Base-by-base conservation (phyloP, 345 rosid genomes). In the Aurinia saxatilis region DNA sequence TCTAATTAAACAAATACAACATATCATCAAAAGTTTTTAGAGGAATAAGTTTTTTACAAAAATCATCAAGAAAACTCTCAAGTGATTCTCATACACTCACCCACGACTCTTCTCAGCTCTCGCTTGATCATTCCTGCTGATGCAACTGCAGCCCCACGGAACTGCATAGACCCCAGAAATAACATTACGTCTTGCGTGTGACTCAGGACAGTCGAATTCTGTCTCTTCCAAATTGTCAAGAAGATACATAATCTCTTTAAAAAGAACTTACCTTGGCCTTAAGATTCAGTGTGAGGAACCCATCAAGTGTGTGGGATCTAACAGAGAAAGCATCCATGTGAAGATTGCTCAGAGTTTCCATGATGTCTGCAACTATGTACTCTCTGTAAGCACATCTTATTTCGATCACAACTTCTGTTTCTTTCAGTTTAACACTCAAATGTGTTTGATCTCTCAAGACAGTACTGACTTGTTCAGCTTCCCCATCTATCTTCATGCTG, bases 291-390 rank as follows among this genome's bases (percentile, higher is more conserved):
- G 64, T 55, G 66, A 91, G 82, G 50, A 77, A 17, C 21, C 90
- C 92, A 59, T 83, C 77, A 13, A 74, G 76, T n/a, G 84, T 84
- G 5, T 84, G 80, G 10, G 96, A 83, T 69, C 78, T 85, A 16
- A 88, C 78, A 10, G 83, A 77, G 77, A 77, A 68, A 41, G 81
- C 83, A 55, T 89, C 96, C 79, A 84, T 68, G 74, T 84, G 84
- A 69, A 87, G 79, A 52, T 80, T 81, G 79, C 79, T 83, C 14
- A 81, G 72, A 50, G 86, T 81, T 73, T 89, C 95, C 88, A 92
- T 83, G 72, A 89, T 72, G 57, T 92, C 93, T 12, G 80, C 81
- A 75, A 89, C 57, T 36, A 88, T 70, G 42, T 76, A 82, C 58
- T 88, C 90, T 69, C 90, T 83, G 56, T 75, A 80, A 38, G 63